These are phyloP conservation scores for Colletotrichum phormii DNA, from an alignment of 2,329 filamentous ascomycete species.

Conservation along the genomic window DNA sequence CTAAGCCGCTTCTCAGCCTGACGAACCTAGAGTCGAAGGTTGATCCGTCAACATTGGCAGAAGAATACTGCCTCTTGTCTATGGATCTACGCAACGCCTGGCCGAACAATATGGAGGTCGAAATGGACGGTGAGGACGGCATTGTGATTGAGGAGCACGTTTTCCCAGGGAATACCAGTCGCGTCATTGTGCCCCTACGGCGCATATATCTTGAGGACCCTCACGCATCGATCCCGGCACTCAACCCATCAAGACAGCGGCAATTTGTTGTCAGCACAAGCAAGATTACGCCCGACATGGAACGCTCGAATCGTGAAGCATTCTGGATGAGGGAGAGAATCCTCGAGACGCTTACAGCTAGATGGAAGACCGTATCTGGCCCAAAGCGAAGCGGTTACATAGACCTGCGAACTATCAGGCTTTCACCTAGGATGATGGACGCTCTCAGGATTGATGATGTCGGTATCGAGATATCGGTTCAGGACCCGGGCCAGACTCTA, in stretches of 20 bases:
- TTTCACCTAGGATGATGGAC: conserved; percentile 84
- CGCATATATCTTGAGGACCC: conserved; percentile 82
- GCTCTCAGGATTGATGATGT: conserved; percentile 85
- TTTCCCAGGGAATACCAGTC: conserved; percentile 75
- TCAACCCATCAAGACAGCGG: conserved; percentile 85
- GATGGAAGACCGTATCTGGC: conserved; percentile 72
- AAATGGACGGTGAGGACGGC: conserved; percentile 65
- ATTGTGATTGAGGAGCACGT: conserved; percentile 66
- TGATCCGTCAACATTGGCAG: conserved; percentile 47
- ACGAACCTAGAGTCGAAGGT: conserved; percentile 50
- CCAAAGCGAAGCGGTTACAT: conserved; percentile 72
- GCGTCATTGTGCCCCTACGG: conserved; percentile 80
- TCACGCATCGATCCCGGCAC: conserved; percentile 80
- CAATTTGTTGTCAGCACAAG: conserved; percentile 90
- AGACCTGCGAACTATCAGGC: conserved; percentile 80
- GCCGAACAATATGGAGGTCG: conserved; percentile 81
- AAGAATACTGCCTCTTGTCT: conserved; percentile 80
- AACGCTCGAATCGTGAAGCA: conserved; percentile 81
- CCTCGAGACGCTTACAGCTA: conserved; percentile 75
- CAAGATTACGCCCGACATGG: conserved; percentile 82
- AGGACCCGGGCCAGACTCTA: conserved; percentile 42
- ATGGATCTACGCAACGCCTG: conserved; percentile 91
- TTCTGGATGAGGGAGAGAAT: conserved; percentile 94
- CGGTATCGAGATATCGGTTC: conserved; percentile 71
- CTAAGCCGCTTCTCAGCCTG: conserved; percentile 67